phyloP scores from a whole-genome alignment of 2,329 filamentous ascomycete genomes.

The Aspergillus pseudoglaucus region DNA sequence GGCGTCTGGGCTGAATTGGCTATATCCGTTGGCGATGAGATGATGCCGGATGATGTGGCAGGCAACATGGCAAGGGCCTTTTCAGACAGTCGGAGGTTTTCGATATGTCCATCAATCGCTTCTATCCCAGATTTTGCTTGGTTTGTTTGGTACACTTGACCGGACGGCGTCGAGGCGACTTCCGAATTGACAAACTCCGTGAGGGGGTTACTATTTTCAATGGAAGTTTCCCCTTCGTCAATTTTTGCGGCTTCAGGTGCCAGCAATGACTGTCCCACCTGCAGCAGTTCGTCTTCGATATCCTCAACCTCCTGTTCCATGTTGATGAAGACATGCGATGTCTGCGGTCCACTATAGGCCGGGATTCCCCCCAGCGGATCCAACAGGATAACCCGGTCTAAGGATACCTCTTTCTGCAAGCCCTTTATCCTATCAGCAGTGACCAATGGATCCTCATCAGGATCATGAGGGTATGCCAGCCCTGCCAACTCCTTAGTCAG shows the following conservation, averaged over 20 bases:
- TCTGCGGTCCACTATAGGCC: slow-evolving; percentile 51
- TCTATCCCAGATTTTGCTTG: slow-evolving; percentile 5
- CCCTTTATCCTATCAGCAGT: slow-evolving; percentile 34
- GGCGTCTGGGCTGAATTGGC: slow-evolving; percentile 50
- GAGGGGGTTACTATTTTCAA: slow-evolving; percentile 36
- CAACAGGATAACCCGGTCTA: slow-evolving; percentile 83
- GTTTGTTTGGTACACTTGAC: slow-evolving; percentile 6
- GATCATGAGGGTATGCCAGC: slow-evolving; percentile 45
- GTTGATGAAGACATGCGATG: slow-evolving; percentile 81
- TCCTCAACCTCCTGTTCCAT: slow-evolving; percentile 78
- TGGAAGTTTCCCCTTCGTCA: slow-evolving; percentile 9
- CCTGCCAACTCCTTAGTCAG: slow-evolving; percentile 71
- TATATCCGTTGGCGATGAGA: slow-evolving; percentile 80
- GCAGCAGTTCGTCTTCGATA: slow-evolving; percentile 57
- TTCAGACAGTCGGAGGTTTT: slow-evolving; percentile 68
- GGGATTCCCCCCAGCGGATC: slow-evolving; percentile 85
- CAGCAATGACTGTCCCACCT: slow-evolving; percentile 15
- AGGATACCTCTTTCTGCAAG: slow-evolving; percentile 49
- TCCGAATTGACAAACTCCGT: slow-evolving; percentile 36
- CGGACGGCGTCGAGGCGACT: slow-evolving; percentile 16
- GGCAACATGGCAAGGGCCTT: slow-evolving; percentile 69
- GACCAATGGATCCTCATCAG: slow-evolving; percentile 39
- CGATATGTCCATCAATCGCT: slow-evolving; percentile 47
- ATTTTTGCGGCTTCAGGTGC: slow-evolving; percentile 12
- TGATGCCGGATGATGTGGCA: slow-evolving; percentile 74